Percentiles rank a stretch among this genome's conserved stretches.
These are phyloP conservation scores for Geranium incanum DNA, from an alignment of 441 rosid genomes.

Conservation along the genomic window DNA sequence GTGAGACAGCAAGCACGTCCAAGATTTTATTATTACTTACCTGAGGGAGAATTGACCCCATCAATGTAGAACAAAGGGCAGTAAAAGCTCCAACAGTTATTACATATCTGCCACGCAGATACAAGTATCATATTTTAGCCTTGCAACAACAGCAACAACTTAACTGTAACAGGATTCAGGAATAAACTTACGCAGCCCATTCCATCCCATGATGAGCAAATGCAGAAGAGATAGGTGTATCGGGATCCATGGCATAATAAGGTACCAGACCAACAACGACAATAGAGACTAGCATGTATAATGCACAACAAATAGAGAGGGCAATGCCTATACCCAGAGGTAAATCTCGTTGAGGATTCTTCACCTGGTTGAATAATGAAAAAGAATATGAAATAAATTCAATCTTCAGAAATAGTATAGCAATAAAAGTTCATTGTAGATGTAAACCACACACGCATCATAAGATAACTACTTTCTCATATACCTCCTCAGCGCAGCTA, in stretches of 20 bases:
- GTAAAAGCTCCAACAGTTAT: constrained; percentile 80
- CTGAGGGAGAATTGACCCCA: constrained; percentile 98
- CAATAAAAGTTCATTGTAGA: background rate
- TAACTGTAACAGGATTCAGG: constrained; percentile 8
- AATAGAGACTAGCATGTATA: constrained; percentile 85
- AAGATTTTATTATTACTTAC: constrained; percentile 29
- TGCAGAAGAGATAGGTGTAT: constrained; percentile 95
- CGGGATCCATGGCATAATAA: constrained; percentile 87
- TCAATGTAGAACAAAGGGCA: constrained; percentile 90
- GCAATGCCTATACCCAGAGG: constrained; percentile 88
- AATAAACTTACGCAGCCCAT: constrained; percentile 84
- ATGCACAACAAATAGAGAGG: constrained; percentile 66
- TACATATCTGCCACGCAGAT: constrained; percentile 47
- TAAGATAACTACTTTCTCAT: constrained; percentile 2
- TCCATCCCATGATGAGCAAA: constrained; percentile 83
- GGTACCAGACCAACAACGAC: constrained; percentile 95
- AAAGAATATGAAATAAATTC: constrained; percentile 13
- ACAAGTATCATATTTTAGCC: constrained; percentile 5
- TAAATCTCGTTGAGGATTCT: constrained; percentile 89
- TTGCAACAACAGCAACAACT: background rate
- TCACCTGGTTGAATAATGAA: constrained; percentile 50
- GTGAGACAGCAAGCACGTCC: background rate
- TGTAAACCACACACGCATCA: background rate
- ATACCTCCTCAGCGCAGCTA: constrained; percentile 96
- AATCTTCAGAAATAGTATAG: constrained; percentile 1